Base-by-base conservation (phyloP, 306 rosid species). In the Hippophae rhamnoides region DNA sequence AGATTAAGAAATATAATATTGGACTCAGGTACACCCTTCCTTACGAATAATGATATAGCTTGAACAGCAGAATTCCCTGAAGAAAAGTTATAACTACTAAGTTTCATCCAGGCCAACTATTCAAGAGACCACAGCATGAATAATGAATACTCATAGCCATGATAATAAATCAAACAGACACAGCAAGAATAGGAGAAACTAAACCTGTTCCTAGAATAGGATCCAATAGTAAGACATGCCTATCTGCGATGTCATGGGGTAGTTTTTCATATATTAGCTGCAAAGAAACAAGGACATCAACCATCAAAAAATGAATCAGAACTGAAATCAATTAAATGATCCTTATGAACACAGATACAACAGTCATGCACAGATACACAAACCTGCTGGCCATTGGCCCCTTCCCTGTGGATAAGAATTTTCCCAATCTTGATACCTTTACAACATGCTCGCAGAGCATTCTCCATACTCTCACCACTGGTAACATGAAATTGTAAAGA, bases 381-480 rank as follows among this genome's bases (percentile, higher is more conserved):
- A 65, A 93, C 99, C 89, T 93, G 95, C 73, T 86, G 94, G 56
- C 99, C 97, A n/a, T 93, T 89, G 75, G 86, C 99, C 52, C 99
- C 99, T 82, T 89, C 99, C 74, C 99, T 84, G 69, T 93, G 99
- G 75, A 93, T 93, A 71, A 93, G 97, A 78, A 89, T 93, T 76
- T 93, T 93, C 65, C 99, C 99, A 66, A 93, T 93, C 81, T 93
- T 93, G 79, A 93, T 93, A 45, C 97, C 99, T 79, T 89, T 89
- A 80, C 99, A 93, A 72, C 99, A 93, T 60, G 99, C 99, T 65
- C 99, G 78, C 68, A 93, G 71, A 68, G 99, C 99, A 76, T 93
- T 93, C 76, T 93, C 99, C 99, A 93, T 93, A 66, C 99, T 93
- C 83, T 93, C 99, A 52, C 99, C 99, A 61, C 99, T 93, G 81